Base-by-base conservation (phyloP, 1,284 basidiomycete genomes). In the Ustilago lituana region DNA sequence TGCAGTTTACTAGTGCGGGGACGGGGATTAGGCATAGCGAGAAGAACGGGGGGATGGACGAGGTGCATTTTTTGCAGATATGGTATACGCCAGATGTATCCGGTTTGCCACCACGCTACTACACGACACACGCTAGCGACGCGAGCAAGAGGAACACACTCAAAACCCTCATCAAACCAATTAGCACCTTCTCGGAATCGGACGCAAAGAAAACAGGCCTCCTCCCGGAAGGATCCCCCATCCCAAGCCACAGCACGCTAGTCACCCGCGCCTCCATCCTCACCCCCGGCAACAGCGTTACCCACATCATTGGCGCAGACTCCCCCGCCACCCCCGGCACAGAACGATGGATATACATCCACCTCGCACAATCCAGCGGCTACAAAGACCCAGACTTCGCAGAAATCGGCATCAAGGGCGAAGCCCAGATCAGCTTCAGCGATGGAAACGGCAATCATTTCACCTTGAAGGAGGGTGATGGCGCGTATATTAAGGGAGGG, bases 1-100 rank as follows among this genome's bases (percentile, higher is more conserved):
- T 97, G 35, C 94, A 97, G 83, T 89, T 95, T 84, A 96, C 93
- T 27, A 91, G 89, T 3, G 89, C 93, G 0, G 93, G 94, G 9
- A 91, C 89, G 0, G 92, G 92, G 3, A 93, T 94, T 70, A 86
- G 88, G 0, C 92, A 84, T 57, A 69, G 63, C 35, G 86, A 87
- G 76, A 86, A 93, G 83, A 93, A 92, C 63, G 90, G 92, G 23
- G 52, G 78, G 6, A 82, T 85, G 41, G 85, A 87, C 51, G 56
- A 61, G n/a, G 66, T 69, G 6, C 76, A 78, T 20, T 78, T 78
- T 36, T 37, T 77, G 10, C 76, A 78, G 48, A 73, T 76, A 27
- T 76, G 75, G 75, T 77, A 74, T 45, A 72, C 43, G 6, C 75
- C 75, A 1, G 58, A 63, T n/a, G 35, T 51, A 10, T 24, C 36